A percentile compares a stretch with the other conserved stretches of the same genome.
phyloP scores from a whole-genome alignment of 179 eudicot species.

The Pouteria campechiana region DNA sequence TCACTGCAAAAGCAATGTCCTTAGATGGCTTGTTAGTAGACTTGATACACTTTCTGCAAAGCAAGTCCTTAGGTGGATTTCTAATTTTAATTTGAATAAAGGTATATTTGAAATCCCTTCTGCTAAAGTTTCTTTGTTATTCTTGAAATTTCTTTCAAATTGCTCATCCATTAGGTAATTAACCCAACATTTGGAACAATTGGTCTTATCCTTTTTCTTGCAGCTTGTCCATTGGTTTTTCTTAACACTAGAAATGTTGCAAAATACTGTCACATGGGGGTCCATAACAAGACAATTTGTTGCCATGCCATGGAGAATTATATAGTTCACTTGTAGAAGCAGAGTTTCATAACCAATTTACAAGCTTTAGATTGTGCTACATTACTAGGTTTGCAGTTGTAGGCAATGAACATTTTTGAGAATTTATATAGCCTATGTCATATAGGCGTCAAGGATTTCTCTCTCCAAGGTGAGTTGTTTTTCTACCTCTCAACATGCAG shows the following conservation, averaged over 20 bases:
- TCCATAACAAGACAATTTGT: slow-evolving; percentile 13
- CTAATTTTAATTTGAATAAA: slow-evolving; percentile 17
- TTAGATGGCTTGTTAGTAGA: slow-evolving; percentile 22
- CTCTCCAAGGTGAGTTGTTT: slow-evolving; percentile 21
- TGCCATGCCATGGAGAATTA: slow-evolving; percentile 20
- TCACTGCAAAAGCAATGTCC: slow-evolving; percentile 16
- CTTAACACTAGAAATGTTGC: slow-evolving; percentile 12
- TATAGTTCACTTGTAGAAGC: slow-evolving; percentile 18
- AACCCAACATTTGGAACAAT: not conserved
- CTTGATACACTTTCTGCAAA: slow-evolving; percentile 15
- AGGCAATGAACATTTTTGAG: slow-evolving; percentile 12
- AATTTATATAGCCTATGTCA: slow-evolving; percentile 19
- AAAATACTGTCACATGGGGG: slow-evolving; percentile 12
- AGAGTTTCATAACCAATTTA: slow-evolving; percentile 24
- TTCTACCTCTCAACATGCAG: not conserved
- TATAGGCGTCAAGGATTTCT: slow-evolving; percentile 19
- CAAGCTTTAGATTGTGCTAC: slow-evolving; percentile 25
- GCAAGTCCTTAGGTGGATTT: slow-evolving; percentile 14
- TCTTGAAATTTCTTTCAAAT: not conserved
- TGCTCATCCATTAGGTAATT: not conserved
- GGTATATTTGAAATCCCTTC: not conserved
- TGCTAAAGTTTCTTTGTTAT: not conserved
- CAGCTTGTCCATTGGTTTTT: slow-evolving; percentile 21
- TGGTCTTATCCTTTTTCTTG: not conserved
- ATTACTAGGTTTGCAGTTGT: slow-evolving; percentile 15